Evolutionary conservation across 2,329 filamentous ascomycete species (phyloP).

Genomic region (Aspergillus ibericus): DNA sequence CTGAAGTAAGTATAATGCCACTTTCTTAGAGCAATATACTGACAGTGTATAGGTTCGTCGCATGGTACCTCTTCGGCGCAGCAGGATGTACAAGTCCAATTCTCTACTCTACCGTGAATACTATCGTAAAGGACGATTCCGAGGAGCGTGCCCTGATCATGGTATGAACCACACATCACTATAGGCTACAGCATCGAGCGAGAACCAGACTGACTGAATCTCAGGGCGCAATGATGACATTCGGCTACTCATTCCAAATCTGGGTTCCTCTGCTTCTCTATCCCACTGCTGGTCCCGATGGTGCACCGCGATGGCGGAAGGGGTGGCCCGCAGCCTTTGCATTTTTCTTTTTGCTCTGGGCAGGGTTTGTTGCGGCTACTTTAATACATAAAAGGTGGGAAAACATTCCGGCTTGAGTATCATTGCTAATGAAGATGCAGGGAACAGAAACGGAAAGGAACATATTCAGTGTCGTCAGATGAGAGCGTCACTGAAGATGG

Average conservation of each 20-base stretch:
- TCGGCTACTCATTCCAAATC: constrained; percentile 49
- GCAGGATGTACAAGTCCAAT: constrained; percentile 44
- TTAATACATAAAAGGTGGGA: constrained; percentile 22
- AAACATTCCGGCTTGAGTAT: not conserved
- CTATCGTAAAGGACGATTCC: constrained; percentile 40
- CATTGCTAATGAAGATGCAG: not conserved
- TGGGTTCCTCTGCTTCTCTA: constrained; percentile 48
- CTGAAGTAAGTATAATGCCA: constrained; percentile 41
- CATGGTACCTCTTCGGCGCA: constrained; percentile 46
- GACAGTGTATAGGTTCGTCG: constrained; percentile 34
- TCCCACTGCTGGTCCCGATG: constrained; percentile 43
- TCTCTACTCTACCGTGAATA: constrained; percentile 48
- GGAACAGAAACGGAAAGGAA: not conserved
- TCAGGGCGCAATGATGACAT: constrained; percentile 49
- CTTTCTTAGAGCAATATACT: not conserved
- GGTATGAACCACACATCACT: constrained; percentile 12
- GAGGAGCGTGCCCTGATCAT: constrained; percentile 43
- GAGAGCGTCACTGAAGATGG: not conserved
- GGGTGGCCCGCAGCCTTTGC: constrained; percentile 51
- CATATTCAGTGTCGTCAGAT: not conserved
- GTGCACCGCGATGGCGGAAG: constrained; percentile 50
- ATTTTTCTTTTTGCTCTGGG: constrained; percentile 50
- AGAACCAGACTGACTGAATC: not conserved
- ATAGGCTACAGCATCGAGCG: not conserved
- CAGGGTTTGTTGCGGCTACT: constrained; percentile 24